Evolutionary conservation across 257 asterid genomes (phyloP).

Genomic region (Primulina huaijiensis): DNA sequence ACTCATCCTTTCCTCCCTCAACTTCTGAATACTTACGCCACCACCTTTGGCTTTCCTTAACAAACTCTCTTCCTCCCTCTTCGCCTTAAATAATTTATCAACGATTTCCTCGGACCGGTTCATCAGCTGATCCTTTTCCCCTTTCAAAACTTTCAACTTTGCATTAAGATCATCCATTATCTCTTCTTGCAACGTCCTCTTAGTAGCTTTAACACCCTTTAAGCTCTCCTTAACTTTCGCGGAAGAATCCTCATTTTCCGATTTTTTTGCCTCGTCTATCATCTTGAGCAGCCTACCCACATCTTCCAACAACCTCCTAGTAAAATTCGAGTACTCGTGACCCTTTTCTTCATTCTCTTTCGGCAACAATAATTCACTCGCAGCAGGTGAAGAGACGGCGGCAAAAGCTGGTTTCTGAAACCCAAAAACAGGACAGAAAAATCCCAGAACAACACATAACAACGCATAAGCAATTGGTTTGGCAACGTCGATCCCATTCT

Average conservation of each 20-base stretch:
- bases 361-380: slow-evolving; percentile 19
- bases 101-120: slow-evolving; percentile 40
- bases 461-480: slow-evolving; percentile 59
- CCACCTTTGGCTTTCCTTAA: slow-evolving; percentile 41
- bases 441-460: slow-evolving; percentile 44
- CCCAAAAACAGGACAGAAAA: slow-evolving; percentile 50
- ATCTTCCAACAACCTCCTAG: slow-evolving; percentile 50
- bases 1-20: slow-evolving; percentile 45
- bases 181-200: slow-evolving; percentile 55
- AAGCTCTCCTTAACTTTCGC: slow-evolving; percentile 42
- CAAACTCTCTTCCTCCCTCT: slow-evolving; percentile 47
- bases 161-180: slow-evolving; percentile 56
- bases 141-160: slow-evolving; percentile 48
- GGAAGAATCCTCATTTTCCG: slow-evolving; percentile 31
- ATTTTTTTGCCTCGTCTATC: slow-evolving; percentile 52
- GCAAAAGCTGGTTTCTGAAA: slow-evolving; percentile 42
- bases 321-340: slow-evolving; percentile 60
- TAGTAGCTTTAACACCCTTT: slow-evolving; percentile 52
- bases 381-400: slow-evolving; percentile 29
- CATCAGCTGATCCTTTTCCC: slow-evolving; percentile 38
- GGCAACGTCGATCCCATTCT: slow-evolving; percentile 33
- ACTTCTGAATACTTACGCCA: slow-evolving; percentile 36
- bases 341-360: slow-evolving; percentile 34
- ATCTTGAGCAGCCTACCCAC: slow-evolving; percentile 46
- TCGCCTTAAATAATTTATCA: slow-evolving; percentile 28